Conservation (phyloP, 331 rosid species). For the Quercus tomentella region DNA sequence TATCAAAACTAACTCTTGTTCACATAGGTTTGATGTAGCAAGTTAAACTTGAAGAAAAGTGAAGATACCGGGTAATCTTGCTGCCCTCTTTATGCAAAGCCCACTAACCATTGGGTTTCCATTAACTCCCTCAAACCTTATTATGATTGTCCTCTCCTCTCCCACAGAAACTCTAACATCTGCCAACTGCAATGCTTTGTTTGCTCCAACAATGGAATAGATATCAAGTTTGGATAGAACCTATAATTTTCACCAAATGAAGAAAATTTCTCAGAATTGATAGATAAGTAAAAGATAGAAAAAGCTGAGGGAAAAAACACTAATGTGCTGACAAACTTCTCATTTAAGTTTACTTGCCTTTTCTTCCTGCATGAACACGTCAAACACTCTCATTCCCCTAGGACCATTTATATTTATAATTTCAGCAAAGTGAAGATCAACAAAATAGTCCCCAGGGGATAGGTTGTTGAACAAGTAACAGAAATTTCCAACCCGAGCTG, state of each 20-base stretch:
- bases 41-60: not conserved
- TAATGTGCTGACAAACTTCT: not conserved
- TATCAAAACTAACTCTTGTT: not conserved
- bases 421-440: conserved; percentile 80
- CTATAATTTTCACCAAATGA: conserved; percentile 32
- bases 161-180: conserved; percentile 57
- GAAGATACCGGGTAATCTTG: conserved; percentile 39
- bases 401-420: conserved; percentile 80
- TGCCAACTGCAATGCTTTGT: conserved; percentile 59
- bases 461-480: conserved; percentile 50
- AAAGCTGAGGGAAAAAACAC: not conserved
- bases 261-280: not conserved
- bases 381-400: conserved; percentile 73
- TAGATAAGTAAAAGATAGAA: not conserved
- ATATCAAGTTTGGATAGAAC: conserved; percentile 74
- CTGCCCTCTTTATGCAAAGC: conserved; percentile 59
- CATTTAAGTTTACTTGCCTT: conserved; percentile 45
- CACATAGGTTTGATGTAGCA: not conserved
- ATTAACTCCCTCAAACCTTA: conserved; percentile 67
- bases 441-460: conserved; percentile 60
- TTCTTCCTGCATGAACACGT: conserved; percentile 76
- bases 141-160: conserved; percentile 50
- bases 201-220: conserved; percentile 76
- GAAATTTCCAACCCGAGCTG: conserved; percentile 70
- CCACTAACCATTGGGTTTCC: conserved; percentile 83